These are phyloP conservation scores for Diaporthe citriasiana DNA, from an alignment of 2,329 filamentous ascomycete genomes.

Conservation along the genomic window DNA sequence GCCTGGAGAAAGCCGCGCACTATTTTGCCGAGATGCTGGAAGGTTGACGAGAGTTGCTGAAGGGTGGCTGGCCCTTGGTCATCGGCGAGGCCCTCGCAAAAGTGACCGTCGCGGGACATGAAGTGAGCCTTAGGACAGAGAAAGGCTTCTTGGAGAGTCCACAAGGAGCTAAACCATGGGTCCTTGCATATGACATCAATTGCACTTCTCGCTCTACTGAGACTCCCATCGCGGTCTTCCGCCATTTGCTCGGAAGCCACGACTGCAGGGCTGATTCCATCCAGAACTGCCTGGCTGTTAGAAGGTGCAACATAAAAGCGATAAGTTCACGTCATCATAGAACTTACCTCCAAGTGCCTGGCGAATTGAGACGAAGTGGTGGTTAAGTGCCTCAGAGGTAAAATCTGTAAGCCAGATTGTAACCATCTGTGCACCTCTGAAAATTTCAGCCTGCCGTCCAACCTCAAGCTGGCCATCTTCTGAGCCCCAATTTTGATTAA, in stretches of 20 bases:
- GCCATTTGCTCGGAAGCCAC: not conserved
- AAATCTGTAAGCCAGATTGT: conserved; percentile 18
- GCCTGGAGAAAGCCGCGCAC: not conserved
- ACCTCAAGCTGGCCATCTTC: conserved; percentile 16
- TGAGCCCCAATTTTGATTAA: not conserved
- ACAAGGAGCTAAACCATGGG: conserved; percentile 21
- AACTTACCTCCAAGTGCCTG: not conserved
- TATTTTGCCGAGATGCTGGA: not conserved
- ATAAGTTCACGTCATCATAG: not conserved
- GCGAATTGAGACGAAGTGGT: not conserved
- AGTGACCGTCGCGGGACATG: conserved; percentile 2
- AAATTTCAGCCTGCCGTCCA: conserved; percentile 26
- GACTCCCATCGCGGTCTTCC: not conserved
- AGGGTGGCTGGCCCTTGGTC: not conserved
- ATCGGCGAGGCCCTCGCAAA: not conserved
- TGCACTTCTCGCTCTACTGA: not conserved
- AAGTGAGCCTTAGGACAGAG: not conserved
- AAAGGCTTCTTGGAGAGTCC: conserved; percentile 30
- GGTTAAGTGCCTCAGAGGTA: too few species aligned
- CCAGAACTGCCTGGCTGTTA: not conserved
- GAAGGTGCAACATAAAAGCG: not conserved
- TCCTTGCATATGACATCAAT: not conserved
- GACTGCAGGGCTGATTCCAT: not conserved
- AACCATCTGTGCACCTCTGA: conserved; percentile 17
- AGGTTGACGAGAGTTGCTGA: not conserved